Evolutionary conservation across 2,329 filamentous ascomycete species (phyloP), one percentile per base, ranked within the genome.

Genomic region (Fusarium paranaense): DNA sequence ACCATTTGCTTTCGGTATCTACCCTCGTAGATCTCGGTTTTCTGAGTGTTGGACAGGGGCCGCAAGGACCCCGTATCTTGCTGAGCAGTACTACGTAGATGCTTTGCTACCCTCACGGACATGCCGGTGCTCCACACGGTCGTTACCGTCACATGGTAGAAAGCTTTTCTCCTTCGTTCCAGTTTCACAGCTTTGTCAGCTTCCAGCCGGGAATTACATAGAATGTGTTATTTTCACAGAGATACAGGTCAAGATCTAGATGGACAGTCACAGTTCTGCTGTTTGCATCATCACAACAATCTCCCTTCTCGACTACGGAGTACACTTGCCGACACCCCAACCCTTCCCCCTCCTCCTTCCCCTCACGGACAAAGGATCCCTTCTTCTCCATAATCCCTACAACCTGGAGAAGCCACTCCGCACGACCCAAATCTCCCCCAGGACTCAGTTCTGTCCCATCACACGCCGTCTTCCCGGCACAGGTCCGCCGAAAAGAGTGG

Each of bases 401-500:
- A 70, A 64, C 67, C 70, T 65, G 57, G 63, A 54, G 68, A 14
- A 27, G 10, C 25, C 67, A 73, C 50, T 67, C 50, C 58, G 37
- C 58, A 40, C 27, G 40, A 45, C 38, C 38, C 40, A 52, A 52
- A 47, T 50, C 38, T 38, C 33, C 45, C 59, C 45, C 54, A 60
- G 64, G 22, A 25, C 30, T 40, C 5, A 10, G 16, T 11, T 40
- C 27, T 16, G 32, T 32, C 42, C 59, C 33, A 50, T 38, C 33
- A 10, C 16, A 54, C 32, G 45, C 27, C 60, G 45, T 63, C 47
- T 61, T 22, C 60, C 71, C 73, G 73, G 75, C 75, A 75, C 50
- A 65, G 22, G 52, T 64, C 60, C 60, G 67, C 72, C 72, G 62
- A 70, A 60, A 62, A 57, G 56, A 60, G 72, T 61, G 70, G 72